Percentiles rank a stretch among this genome's conserved stretches.
Conservation (phyloP, 495 filamentous ascomycete genomes). For the Talaromyces proteolyticus region DNA sequence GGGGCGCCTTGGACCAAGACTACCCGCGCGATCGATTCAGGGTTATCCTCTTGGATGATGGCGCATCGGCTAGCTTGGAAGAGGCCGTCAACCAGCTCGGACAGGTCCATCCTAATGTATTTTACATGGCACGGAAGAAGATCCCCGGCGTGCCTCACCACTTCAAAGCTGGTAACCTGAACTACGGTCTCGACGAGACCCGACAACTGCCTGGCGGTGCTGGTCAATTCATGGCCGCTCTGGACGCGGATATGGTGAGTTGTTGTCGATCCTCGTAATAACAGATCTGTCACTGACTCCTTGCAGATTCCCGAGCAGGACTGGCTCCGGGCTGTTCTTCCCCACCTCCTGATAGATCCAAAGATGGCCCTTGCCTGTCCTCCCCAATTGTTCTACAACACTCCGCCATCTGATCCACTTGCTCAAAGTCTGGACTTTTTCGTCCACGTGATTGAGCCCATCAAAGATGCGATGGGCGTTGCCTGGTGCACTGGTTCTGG, state of each 20-base stretch:
- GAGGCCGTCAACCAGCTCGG: slow-evolving; percentile 19
- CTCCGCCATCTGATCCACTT: slow-evolving; percentile 43
- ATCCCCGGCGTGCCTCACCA: slow-evolving; percentile 40
- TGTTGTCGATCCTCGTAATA: not conserved
- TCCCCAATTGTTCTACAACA: slow-evolving; percentile 51
- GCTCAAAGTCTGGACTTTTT: slow-evolving; percentile 41
- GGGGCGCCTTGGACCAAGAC: slow-evolving; percentile 39
- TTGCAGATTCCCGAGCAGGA: slow-evolving; percentile 41
- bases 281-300: not conserved
- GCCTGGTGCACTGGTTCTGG: slow-evolving; percentile 52
- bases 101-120: slow-evolving; percentile 29
- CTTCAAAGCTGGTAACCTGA: slow-evolving; percentile 53
- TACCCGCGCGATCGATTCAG: slow-evolving; percentile 44
- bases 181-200: slow-evolving; percentile 36
- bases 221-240: slow-evolving; percentile 40
- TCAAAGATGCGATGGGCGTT: slow-evolving; percentile 40
- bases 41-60: slow-evolving; percentile 49
- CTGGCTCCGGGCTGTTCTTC: slow-evolving; percentile 45
- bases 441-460: slow-evolving; percentile 43
- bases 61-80: slow-evolving; percentile 25
- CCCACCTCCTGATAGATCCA: slow-evolving; percentile 41
- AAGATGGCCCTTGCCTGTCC: slow-evolving; percentile 46
- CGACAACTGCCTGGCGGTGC: slow-evolving; percentile 28
- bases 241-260: slow-evolving; percentile 50
- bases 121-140: slow-evolving; percentile 43